Evolutionary conservation across 148 eudicot species (phyloP).

Genomic region (Amaranthus palmeri): DNA sequence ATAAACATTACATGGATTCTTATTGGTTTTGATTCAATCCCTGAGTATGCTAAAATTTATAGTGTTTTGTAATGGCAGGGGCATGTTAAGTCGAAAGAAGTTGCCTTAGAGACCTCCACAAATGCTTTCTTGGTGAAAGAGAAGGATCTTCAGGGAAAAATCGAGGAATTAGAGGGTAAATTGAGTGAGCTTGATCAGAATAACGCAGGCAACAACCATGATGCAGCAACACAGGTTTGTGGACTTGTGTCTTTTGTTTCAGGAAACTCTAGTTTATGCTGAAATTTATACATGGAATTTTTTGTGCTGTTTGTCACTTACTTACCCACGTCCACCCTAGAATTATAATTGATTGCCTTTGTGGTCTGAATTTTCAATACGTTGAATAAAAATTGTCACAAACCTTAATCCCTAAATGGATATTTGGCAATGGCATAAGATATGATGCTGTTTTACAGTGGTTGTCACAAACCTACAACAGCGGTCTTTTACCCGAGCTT

Average conservation of each 20-base stretch:
- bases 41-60: not conserved
- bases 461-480: no score
- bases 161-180: constrained; percentile 58
- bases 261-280: not conserved
- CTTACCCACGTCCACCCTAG: not conserved
- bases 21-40: no score
- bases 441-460: no score
- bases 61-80: constrained; percentile 35
- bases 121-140: constrained; percentile 69
- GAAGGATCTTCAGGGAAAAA: constrained; percentile 50
- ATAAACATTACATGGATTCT: no score
- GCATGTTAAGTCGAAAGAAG: constrained; percentile 67
- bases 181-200: constrained; percentile 36
- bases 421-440: no score
- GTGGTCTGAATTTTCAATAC: not conserved
- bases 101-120: constrained; percentile 57
- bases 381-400: no score
- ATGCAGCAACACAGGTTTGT: constrained; percentile 33
- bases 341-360: not conserved
- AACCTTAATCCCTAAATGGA: no score
- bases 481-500: no score
- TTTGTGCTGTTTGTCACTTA: not conserved
- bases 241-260: constrained; percentile 4
- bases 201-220: constrained; percentile 21
- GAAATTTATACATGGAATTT: not conserved